phyloP scores from a whole-genome alignment of 192 early-diverging fungal genomes.

The Backusella morwellensis region DNA sequence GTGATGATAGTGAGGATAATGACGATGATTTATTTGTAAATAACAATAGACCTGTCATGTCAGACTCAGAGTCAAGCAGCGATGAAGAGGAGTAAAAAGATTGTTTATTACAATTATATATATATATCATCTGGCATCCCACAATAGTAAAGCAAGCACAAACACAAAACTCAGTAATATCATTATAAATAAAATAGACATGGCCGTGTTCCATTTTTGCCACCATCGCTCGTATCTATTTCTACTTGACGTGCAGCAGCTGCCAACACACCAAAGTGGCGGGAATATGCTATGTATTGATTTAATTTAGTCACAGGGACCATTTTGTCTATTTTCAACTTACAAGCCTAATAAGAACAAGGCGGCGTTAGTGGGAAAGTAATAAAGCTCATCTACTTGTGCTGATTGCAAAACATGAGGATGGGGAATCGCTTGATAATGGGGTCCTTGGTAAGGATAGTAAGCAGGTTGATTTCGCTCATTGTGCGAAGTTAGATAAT shows the following conservation, averaged over 20 bases:
- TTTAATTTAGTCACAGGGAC: background rate
- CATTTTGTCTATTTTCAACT: background rate
- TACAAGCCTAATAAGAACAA: constrained; percentile 9
- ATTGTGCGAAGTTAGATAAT: background rate
- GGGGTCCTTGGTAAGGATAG: background rate
- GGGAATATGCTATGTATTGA: background rate
- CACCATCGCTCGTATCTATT: background rate
- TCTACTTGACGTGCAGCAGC: background rate
- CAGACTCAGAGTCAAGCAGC: constrained; percentile 42
- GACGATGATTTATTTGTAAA: constrained; percentile 64
- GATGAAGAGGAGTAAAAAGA: constrained; percentile 20
- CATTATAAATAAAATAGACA: constrained; percentile 11
- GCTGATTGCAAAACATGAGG: background rate
- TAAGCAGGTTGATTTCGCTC: background rate
- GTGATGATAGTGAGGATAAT: constrained; percentile 11
- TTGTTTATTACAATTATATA: background rate
- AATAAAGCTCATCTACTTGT: background rate
- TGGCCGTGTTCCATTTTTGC: background rate
- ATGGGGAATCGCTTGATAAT: background rate
- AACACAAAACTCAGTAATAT: background rate
- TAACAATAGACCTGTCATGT: constrained; percentile 52
- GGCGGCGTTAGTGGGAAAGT: background rate
- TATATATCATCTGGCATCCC: background rate
- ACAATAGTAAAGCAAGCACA: background rate
- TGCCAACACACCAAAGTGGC: constrained; percentile 4